phyloP scores from a whole-genome alignment of 2,329 filamentous ascomycete genomes.

The Leptographium radiaticola region DNA sequence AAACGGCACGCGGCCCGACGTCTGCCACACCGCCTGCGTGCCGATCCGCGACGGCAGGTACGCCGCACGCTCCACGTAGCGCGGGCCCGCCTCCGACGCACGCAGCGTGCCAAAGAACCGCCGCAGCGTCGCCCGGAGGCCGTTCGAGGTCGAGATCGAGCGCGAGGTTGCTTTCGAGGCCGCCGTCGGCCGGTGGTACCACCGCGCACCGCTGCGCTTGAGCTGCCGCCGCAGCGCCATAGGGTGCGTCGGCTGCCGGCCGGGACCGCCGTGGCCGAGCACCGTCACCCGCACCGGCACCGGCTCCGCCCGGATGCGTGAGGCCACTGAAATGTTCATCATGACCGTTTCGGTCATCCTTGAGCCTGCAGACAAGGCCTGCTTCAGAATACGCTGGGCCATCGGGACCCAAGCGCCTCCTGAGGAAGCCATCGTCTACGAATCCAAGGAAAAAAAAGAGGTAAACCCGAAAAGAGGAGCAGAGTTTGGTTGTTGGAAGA shows the following conservation, averaged over 20 bases:
- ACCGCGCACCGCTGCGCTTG: slow-evolving; percentile 24
- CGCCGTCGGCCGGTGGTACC: slow-evolving; percentile 31
- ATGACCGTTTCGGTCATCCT: slow-evolving; percentile 39
- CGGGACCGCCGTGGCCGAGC: slow-evolving; percentile 11
- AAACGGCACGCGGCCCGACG: slow-evolving; percentile 71
- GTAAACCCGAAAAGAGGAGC: background rate
- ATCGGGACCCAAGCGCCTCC: slow-evolving; percentile 45
- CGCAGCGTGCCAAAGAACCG: slow-evolving; percentile 35
- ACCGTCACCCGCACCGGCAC: slow-evolving; percentile 24
- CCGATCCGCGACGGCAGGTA: slow-evolving; percentile 36
- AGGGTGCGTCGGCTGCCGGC: slow-evolving; percentile 39
- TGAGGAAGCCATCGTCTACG: slow-evolving; percentile 36
- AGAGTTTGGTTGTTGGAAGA: slow-evolving; percentile 5
- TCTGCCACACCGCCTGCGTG: slow-evolving; percentile 39
- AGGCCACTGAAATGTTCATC: slow-evolving; percentile 32
- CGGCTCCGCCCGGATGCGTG: slow-evolving; percentile 27
- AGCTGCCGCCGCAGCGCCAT: slow-evolving; percentile 35
- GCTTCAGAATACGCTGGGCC: slow-evolving; percentile 40
- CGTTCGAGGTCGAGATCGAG: background rate
- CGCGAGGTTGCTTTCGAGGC: background rate
- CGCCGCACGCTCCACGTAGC: slow-evolving; percentile 33
- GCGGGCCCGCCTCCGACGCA: slow-evolving; percentile 18
- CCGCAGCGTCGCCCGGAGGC: slow-evolving; percentile 19
- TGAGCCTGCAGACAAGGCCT: slow-evolving; percentile 27
- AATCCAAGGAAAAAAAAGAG: background rate